phyloP scores from a whole-genome alignment of 2,329 filamentous ascomycete genomes.

The Fusarium musae region DNA sequence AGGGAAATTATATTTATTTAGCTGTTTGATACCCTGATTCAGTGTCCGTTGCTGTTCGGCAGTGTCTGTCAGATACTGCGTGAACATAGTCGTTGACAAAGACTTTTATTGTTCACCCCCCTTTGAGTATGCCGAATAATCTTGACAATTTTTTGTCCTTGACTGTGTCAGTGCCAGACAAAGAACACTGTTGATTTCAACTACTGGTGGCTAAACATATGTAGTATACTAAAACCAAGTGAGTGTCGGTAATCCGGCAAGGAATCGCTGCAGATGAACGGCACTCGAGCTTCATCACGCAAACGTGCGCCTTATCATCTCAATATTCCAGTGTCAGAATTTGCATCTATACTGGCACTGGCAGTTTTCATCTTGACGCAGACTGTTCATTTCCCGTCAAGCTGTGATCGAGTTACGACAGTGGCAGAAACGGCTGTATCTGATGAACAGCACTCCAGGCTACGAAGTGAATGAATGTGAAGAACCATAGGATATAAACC shows the following conservation, averaged over 20 bases:
- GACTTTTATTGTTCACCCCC: not conserved
- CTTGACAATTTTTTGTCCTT: not conserved
- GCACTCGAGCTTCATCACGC: not conserved
- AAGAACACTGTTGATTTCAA: not conserved
- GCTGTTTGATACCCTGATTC: not conserved
- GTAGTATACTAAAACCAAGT: rapidly evolving
- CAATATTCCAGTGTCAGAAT: not conserved
- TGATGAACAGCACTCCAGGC: not conserved
- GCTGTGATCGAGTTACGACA: not conserved
- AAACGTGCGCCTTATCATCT: rapidly evolving
- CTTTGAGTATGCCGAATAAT: not conserved
- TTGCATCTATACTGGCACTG: rapidly evolving
- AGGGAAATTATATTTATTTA: not conserved
- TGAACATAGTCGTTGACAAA: not conserved
- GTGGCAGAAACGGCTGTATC: not conserved
- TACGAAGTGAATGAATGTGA: not conserved
- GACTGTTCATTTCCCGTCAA: rapidly evolving
- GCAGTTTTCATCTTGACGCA: not conserved
- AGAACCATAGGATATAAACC: not conserved
- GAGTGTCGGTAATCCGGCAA: too few species aligned
- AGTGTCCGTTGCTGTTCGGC: not conserved
- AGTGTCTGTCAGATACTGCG: not conserved
- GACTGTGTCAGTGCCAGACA: not conserved
- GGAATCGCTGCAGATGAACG: not conserved
- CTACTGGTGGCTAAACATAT: not conserved